These are phyloP conservation scores for Dichotomocladium elegans DNA, from an alignment of 371 early-diverging fungal species.

Conservation along the genomic window DNA sequence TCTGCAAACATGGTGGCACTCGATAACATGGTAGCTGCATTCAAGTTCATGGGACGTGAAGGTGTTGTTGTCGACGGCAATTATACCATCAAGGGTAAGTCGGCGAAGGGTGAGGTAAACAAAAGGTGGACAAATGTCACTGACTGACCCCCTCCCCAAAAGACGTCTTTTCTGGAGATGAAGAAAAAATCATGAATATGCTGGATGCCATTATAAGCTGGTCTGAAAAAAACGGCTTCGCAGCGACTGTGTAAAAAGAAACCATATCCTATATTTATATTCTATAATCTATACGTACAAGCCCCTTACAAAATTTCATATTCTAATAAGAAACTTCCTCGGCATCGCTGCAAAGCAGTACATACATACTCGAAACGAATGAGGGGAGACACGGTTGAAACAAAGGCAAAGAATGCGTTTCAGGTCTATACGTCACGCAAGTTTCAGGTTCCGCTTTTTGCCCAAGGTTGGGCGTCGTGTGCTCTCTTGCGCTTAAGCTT, in stretches of 20 bases:
- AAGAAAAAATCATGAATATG: constrained; percentile 52
- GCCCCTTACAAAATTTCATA: too few relatives aligned
- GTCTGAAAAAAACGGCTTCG: constrained; percentile 9
- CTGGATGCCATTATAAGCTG: constrained; percentile 23
- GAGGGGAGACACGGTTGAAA: too few relatives aligned
- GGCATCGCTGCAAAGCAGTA: too few relatives aligned
- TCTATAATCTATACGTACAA: neutral
- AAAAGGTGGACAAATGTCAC: neutral
- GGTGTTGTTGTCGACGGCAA: constrained; percentile 45
- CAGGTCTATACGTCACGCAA: too few relatives aligned
- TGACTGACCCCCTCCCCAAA: neutral
- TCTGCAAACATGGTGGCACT: constrained; percentile 37
- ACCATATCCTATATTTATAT: neutral
- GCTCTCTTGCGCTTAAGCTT: too few relatives aligned
- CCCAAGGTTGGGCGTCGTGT: too few relatives aligned
- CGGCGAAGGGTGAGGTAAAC: neutral
- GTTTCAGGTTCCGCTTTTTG: too few relatives aligned
- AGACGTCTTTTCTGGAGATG: constrained; percentile 55
- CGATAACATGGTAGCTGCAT: constrained; percentile 49
- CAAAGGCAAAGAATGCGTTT: too few relatives aligned
- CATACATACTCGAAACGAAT: too few relatives aligned
- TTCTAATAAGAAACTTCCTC: too few relatives aligned
- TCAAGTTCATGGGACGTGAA: constrained; percentile 56
- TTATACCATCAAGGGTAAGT: constrained; percentile 46
- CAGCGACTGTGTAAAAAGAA: neutral